Conservation (phyloP, 352 stramenopile genomes). For the Phytophthora podocarpi region DNA sequence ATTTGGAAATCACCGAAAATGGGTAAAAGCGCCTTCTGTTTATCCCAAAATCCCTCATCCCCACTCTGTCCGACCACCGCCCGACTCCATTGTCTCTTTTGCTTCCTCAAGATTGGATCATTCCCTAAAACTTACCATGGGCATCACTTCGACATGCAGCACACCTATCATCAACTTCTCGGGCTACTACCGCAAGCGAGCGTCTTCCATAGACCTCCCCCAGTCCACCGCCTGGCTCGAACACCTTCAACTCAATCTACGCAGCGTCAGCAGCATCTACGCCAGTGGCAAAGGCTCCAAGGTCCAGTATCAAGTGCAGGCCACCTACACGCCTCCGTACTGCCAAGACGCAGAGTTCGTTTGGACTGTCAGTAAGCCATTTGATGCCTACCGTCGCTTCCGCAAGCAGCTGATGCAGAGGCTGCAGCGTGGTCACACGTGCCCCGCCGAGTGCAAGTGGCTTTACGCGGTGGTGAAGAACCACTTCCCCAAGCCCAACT, state of each 20-base stretch:
- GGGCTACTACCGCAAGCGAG: conserved; percentile 31
- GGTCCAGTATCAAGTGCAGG: conserved; percentile 36
- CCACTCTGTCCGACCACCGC: neutral
- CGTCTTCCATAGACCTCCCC: conserved; percentile 32
- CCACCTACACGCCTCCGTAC: conserved; percentile 25
- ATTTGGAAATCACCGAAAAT: too few species aligned
- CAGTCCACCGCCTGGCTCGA: conserved; percentile 38
- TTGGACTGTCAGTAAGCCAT: conserved; percentile 36
- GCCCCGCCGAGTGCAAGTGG: conserved; percentile 41
- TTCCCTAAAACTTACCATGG: conserved; percentile 13
- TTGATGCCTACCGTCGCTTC: conserved; percentile 52
- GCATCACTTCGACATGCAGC: conserved; percentile 14
- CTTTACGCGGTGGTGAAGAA: conserved; percentile 43
- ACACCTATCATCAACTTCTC: conserved; percentile 38
- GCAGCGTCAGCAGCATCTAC: conserved; percentile 3
- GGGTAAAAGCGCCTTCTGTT: too few species aligned
- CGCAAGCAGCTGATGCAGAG: conserved; percentile 35
- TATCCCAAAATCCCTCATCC: neutral
- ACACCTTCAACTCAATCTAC: conserved; percentile 26
- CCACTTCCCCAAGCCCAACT: conserved; percentile 38
- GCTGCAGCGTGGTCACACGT: conserved; percentile 32
- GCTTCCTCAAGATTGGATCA: conserved; percentile 6
- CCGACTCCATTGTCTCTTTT: conserved; percentile 22
- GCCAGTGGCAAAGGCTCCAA: neutral
- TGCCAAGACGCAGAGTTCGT: conserved; percentile 18